phyloP scores from a whole-genome alignment of 2,329 filamentous ascomycete species.

The Madurella mycetomatis region DNA sequence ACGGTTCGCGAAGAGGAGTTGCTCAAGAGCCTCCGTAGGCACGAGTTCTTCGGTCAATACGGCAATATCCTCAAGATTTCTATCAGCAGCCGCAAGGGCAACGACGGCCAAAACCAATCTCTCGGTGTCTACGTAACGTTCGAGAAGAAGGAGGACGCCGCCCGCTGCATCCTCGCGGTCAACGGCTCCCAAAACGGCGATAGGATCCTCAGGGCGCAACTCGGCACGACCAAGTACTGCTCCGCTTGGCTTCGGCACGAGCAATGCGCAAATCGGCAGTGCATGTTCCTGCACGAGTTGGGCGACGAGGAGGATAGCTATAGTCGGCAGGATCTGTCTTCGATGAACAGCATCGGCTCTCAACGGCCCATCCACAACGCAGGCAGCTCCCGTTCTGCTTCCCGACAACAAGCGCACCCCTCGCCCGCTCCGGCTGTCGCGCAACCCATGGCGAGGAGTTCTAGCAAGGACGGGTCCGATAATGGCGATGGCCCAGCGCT shows the following conservation, averaged over 20 bases:
- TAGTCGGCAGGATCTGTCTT: slow-evolving; percentile 87
- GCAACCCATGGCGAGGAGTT: slow-evolving; percentile 67
- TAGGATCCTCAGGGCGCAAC: slow-evolving; percentile 69
- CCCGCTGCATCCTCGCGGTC: slow-evolving; percentile 83
- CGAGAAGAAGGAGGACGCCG: slow-evolving; percentile 83
- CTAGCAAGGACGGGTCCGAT: slow-evolving; percentile 73
- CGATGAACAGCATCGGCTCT: slow-evolving; percentile 84
- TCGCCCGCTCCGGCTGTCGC: slow-evolving; percentile 38
- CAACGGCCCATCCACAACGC: slow-evolving; percentile 60
- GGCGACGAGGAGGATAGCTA: slow-evolving; percentile 99
- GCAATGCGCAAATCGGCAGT: slow-evolving; percentile 89
- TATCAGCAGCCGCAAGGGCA: slow-evolving; percentile 87
- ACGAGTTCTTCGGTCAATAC: slow-evolving; percentile 96
- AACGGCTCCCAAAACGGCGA: slow-evolving; percentile 92
- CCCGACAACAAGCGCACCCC: slow-evolving; percentile 48
- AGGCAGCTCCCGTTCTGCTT: slow-evolving; percentile 49
- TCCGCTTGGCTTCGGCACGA: slow-evolving; percentile 95
- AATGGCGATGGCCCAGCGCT: slow-evolving; percentile 82
- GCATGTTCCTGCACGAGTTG: slow-evolving; percentile 96
- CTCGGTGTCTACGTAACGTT: slow-evolving; percentile 99
- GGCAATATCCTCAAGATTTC: slow-evolving; percentile 98
- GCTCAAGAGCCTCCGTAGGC: slow-evolving; percentile 81
- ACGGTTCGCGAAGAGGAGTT: slow-evolving; percentile 89
- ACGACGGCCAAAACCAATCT: slow-evolving; percentile 72
- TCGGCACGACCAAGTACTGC: slow-evolving; percentile 96